These are phyloP conservation scores for Sporothrix brasiliensis DNA, from an alignment of 2,329 filamentous ascomycete genomes.

Conservation along the genomic window DNA sequence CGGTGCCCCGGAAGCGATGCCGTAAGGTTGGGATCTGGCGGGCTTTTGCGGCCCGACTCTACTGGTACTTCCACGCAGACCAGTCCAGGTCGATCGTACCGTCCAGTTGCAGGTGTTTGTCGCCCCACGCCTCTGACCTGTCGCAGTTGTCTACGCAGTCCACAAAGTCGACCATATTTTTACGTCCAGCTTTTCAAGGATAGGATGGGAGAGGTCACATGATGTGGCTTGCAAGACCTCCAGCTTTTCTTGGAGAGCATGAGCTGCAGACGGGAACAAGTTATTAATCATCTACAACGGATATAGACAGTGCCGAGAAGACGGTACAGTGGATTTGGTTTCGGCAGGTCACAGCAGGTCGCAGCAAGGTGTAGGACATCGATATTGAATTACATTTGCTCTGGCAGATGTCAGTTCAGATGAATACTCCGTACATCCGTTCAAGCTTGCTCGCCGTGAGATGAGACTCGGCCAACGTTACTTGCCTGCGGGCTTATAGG, in stretches of 20 bases:
- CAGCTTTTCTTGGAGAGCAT: too few relatives aligned
- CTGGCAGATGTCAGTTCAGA: slow-evolving; percentile 4
- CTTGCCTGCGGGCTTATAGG: too few relatives aligned
- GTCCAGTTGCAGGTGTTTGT: slow-evolving; percentile 11
- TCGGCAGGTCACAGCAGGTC: too few relatives aligned
- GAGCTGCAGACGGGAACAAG: too few relatives aligned
- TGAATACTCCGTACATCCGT: background rate
- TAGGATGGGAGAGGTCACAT: too few relatives aligned
- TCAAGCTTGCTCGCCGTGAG: background rate
- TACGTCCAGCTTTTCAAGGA: too few relatives aligned
- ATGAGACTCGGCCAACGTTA: background rate
- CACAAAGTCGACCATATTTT: background rate
- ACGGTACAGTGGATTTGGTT: too few relatives aligned
- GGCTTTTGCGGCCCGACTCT: slow-evolving; percentile 7
- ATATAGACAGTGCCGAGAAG: too few relatives aligned
- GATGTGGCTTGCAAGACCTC: too few relatives aligned
- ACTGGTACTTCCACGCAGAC: slow-evolving; percentile 19
- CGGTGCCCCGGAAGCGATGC: too few relatives aligned
- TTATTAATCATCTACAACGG: too few relatives aligned
- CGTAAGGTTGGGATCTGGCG: background rate
- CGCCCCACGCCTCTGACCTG: slow-evolving; percentile 1
- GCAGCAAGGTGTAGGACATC: background rate
- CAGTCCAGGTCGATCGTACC: slow-evolving; percentile 17
- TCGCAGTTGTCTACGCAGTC: slow-evolving; percentile 16
- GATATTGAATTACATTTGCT: background rate